These are phyloP conservation scores for Sarocladium strictum DNA, from an alignment of 2,329 filamentous ascomycete genomes.

Conservation along the genomic window DNA sequence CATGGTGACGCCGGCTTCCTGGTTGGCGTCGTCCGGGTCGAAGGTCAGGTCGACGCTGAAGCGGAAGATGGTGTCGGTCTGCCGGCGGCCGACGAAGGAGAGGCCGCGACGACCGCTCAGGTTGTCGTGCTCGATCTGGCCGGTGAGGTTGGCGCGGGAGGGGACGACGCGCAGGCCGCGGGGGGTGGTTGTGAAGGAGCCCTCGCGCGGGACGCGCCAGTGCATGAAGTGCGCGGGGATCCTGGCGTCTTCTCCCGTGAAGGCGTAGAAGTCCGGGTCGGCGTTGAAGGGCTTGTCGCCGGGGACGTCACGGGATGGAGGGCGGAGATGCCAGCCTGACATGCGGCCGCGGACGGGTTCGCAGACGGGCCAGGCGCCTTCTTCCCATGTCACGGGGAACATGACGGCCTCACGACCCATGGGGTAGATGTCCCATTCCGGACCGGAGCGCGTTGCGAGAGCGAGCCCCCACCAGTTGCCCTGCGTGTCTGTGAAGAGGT, in stretches of 20 bases:
- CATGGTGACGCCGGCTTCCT: conserved; percentile 46
- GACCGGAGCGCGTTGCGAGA: conserved; percentile 22
- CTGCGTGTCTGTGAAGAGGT: conserved; percentile 24
- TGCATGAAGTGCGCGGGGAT: conserved; percentile 40
- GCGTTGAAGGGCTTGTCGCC: conserved; percentile 31
- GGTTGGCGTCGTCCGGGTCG: conserved; percentile 26
- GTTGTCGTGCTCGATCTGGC: conserved; percentile 5
- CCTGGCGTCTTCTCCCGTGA: conserved; percentile 25
- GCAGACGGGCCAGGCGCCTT: conserved; percentile 42
- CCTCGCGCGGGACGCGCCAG: conserved; percentile 37
- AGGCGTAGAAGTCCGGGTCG: conserved; percentile 33
- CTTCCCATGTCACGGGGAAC: conserved; percentile 41
- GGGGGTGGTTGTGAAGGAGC: conserved; percentile 30
- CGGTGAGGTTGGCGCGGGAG: conserved; percentile 16
- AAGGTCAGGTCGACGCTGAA: conserved; percentile 42
- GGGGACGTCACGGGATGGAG: conserved; percentile 20
- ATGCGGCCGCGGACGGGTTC: conserved; percentile 21
- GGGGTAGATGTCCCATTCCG: conserved; percentile 25
- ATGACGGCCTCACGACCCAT: conserved; percentile 42
- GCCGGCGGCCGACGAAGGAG: conserved; percentile 46
- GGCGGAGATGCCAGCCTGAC: conserved; percentile 30
- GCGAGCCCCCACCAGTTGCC: conserved; percentile 43
- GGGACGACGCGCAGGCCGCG: conserved; percentile 19
- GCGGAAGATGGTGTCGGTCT: conserved; percentile 48
- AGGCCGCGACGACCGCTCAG: conserved; percentile 13